Evolutionary conservation across 2,329 filamentous ascomycete genomes (phyloP), one percentile per base, ranked within the genome.

Genomic region (Cytospora schulzeri): DNA sequence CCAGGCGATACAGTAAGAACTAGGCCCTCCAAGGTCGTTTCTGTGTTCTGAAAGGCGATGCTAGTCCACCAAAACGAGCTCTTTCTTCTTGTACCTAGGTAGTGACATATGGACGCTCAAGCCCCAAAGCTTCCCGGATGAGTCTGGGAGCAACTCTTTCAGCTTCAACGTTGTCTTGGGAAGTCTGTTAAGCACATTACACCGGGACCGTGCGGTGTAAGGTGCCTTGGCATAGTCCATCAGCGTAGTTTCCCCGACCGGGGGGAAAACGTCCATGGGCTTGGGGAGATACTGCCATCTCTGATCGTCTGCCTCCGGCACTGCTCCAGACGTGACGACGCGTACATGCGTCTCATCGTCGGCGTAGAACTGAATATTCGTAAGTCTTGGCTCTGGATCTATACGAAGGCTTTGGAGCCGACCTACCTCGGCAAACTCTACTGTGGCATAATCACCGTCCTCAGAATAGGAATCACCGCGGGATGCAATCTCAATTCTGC

Each of bases 171-270:
- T 19, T 41, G 38, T 7, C 38, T 41, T 41, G 38, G 17, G 38
- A 14, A 41, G 19, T n/a, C 38, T 41, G 15, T 19, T 2, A 19
- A 41, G 15, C 8, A 41, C 8, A 19, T 17, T 2, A 5, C 15
- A 1, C 38, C 38, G 15, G 38, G 15, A 1, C 2, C 17, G 8
- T 11, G 3, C 6, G 1, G 5, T 5, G 17, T 6, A 1, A 19
- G 15, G 17, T 2, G 19, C 7, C 5, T 6, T 41, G 38, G 15
- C 15, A 41, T 41, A 41, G 17, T 41, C 17, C 2, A 7, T 4
- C 19, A 41, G 4, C 38, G 17, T 41, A 1, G 7, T 2, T 17
- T 19, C 15, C 15, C 38, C 38, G 19, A 41, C 38, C 38, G 38
- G 38, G n/a, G 38, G 17, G 38, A 41, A 19, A 8, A 41, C 17